Conservation (phyloP, 1,284 basidiomycete species). For the Tetrapyrgos nigripes region DNA sequence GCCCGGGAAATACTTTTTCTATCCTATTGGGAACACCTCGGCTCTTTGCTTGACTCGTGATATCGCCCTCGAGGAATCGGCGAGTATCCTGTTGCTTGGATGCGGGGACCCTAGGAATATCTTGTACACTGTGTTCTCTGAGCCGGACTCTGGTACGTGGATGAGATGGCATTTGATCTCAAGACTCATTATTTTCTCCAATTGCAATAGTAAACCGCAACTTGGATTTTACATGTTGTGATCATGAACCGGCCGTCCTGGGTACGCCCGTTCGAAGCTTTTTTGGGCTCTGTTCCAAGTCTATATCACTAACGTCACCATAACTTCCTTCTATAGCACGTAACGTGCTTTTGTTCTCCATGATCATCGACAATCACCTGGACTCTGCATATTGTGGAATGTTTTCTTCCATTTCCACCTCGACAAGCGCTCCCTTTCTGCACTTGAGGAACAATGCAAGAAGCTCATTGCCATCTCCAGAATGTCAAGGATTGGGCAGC, state of each 20-base stretch:
- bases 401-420: slow-evolving; percentile 64
- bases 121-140: slow-evolving; percentile 52
- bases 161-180: slow-evolving; percentile 10
- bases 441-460: slow-evolving; percentile 51
- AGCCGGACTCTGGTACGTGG: slow-evolving; percentile 28
- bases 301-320: neutral
- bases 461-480: slow-evolving; percentile 47
- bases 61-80: slow-evolving; percentile 51
- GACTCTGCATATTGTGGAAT: slow-evolving; percentile 48
- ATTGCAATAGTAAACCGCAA: slow-evolving; percentile 36
- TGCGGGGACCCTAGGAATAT: slow-evolving; percentile 66
- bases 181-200: neutral
- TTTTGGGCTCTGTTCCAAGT: neutral
- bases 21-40: slow-evolving; percentile 63
- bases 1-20: slow-evolving; percentile 55
- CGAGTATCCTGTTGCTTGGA: slow-evolving; percentile 55
- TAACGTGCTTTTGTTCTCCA: slow-evolving; percentile 44
- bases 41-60: slow-evolving; percentile 55
- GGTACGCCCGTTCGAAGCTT: slow-evolving; percentile 41
- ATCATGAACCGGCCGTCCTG: slow-evolving; percentile 61
- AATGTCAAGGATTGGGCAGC: slow-evolving; percentile 44
- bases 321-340: slow-evolving; percentile 36
- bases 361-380: slow-evolving; percentile 43
- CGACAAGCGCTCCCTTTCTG: slow-evolving; percentile 43
- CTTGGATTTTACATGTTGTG: slow-evolving; percentile 67